A percentile compares a stretch with the other conserved stretches of the same genome.
These are phyloP conservation scores for Coemansia sp. DNA, from an alignment of 192 early-diverging fungal species.

Conservation along the genomic window DNA sequence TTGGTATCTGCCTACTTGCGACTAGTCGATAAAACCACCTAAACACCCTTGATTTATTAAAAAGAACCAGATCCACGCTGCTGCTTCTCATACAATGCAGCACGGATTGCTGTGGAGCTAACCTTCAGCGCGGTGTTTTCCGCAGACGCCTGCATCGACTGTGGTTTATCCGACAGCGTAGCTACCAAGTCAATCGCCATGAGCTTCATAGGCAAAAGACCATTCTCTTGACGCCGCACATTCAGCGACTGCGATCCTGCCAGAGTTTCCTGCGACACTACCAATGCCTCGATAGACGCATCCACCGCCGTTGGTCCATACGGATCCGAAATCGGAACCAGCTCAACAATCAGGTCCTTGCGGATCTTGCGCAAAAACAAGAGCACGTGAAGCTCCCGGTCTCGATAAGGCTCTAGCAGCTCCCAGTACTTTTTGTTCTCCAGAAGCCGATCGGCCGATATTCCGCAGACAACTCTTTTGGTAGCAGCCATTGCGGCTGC, in stretches of 20 bases:
- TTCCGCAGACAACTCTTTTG: conserved; percentile 69
- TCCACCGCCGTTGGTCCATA: conserved; percentile 84
- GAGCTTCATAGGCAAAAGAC: conserved; percentile 59
- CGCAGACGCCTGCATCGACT: conserved; percentile 19
- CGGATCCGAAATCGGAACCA: conserved; percentile 73
- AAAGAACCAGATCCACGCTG: conserved; percentile 1
- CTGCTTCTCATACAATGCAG: conserved; percentile 35
- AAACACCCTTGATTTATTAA: background rate
- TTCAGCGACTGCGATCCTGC: conserved; percentile 78
- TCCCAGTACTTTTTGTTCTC: conserved; percentile 68
- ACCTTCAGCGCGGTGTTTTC: conserved; percentile 65
- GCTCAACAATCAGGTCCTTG: conserved; percentile 47
- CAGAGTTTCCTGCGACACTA: conserved; percentile 80
- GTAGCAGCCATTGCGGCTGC: conserved; percentile 70
- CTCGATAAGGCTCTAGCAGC: conserved; percentile 63
- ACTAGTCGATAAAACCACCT: conserved; percentile 1
- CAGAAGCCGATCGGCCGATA: conserved; percentile 65
- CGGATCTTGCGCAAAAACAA: conserved; percentile 60
- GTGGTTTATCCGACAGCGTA: conserved; percentile 47
- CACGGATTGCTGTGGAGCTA: conserved; percentile 75
- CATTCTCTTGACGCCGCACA: conserved; percentile 59
- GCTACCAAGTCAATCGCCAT: conserved; percentile 67
- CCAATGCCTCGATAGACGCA: conserved; percentile 69
- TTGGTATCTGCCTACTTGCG: conserved; percentile 34
- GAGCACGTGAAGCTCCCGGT: conserved; percentile 59